A percentile compares a stretch with the other conserved stretches of the same genome.
Conservation (phyloP, 2,329 filamentous ascomycete genomes). For the Colletotrichum karsti region DNA sequence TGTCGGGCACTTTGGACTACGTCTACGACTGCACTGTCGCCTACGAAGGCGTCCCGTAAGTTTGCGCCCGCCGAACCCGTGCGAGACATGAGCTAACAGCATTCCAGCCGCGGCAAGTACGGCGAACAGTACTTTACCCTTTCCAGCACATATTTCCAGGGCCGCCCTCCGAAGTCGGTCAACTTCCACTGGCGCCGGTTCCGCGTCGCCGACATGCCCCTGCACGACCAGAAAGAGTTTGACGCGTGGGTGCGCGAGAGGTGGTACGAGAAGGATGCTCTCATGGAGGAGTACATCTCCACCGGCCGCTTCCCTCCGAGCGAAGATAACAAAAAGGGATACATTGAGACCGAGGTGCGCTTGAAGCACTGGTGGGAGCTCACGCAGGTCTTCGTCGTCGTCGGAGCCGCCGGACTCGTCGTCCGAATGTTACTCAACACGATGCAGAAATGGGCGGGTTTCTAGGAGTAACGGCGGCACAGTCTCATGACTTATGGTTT, state of each 20-base stretch:
- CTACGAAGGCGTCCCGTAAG: constrained; percentile 92
- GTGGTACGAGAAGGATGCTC: constrained; percentile 91
- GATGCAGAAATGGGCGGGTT: background rate
- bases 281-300: constrained; percentile 83
- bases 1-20: constrained; percentile 79
- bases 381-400: constrained; percentile 60
- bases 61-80: constrained; percentile 35
- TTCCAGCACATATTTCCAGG: constrained; percentile 86
- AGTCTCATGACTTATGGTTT: background rate
- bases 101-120: constrained; percentile 74
- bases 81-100: background rate
- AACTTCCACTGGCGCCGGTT: constrained; percentile 98
- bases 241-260: constrained; percentile 85
- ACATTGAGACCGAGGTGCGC: constrained; percentile 67
- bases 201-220: constrained; percentile 80
- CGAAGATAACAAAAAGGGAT: constrained; percentile 47
- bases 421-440: constrained; percentile 47
- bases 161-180: constrained; percentile 89
- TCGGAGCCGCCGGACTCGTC: constrained; percentile 52
- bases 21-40: constrained; percentile 94
- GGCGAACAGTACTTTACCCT: constrained; percentile 94
- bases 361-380: constrained; percentile 64
- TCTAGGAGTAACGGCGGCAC: background rate
- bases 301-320: constrained; percentile 81
- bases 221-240: constrained; percentile 78